Evolutionary conservation across 192 early-diverging fungal species (phyloP).

Genomic region (Backusella liffmaniae): DNA sequence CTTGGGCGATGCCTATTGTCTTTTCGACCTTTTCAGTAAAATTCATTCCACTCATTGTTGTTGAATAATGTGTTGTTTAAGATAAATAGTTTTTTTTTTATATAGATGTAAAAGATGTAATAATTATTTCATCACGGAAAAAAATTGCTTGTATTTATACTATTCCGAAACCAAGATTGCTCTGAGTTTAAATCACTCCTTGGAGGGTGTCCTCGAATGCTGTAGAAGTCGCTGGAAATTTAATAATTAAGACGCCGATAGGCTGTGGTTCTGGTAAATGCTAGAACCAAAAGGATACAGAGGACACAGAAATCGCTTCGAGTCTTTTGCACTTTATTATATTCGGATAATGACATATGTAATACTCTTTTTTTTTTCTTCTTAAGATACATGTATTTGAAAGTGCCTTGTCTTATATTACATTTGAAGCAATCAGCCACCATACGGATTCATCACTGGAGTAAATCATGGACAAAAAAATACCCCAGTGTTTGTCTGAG

Average conservation of each 20-base stretch:
- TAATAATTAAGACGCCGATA: neutral
- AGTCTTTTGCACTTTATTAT: neutral
- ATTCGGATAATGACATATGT: no score
- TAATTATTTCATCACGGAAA: neutral
- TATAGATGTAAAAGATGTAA: neutral
- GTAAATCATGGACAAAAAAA: neutral
- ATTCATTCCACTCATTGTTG: constrained; percentile 55
- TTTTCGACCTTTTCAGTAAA: constrained; percentile 90
- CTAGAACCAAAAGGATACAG: neutral
- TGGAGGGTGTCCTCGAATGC: neutral
- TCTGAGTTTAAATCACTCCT: neutral
- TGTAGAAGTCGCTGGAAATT: neutral
- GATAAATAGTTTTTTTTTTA: neutral
- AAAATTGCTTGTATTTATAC: neutral
- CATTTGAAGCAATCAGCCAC: neutral
- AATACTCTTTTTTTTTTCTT: neutral
- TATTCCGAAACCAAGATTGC: neutral
- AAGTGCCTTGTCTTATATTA: neutral
- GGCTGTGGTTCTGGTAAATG: neutral
- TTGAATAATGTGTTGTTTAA: neutral
- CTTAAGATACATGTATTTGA: neutral
- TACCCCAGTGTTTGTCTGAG: constrained; percentile 1
- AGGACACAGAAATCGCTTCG: neutral
- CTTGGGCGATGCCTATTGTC: constrained; percentile 58
- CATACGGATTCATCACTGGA: neutral